Conservation (phyloP, 805 yeast species). For the Candida peoriensis region DNA sequence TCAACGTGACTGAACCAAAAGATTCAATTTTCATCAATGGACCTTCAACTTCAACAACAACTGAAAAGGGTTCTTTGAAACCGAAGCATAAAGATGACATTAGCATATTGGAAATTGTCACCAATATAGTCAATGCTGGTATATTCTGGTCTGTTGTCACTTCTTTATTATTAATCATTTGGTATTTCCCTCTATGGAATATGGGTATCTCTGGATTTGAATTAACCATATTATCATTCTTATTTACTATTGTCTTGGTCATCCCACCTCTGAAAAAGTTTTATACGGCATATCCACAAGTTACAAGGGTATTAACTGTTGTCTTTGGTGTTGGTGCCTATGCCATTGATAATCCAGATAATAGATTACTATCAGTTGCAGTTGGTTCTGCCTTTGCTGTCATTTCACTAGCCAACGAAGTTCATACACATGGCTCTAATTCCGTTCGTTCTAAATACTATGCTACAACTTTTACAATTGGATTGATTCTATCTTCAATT, state of each 20-base stretch:
- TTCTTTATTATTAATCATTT: constrained; percentile 76
- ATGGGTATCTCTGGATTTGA: constrained; percentile 98
- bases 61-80: constrained; percentile 32
- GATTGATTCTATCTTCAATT: constrained; percentile 68
- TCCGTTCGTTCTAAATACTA: constrained; percentile 23
- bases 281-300: constrained; percentile 41
- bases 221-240: constrained; percentile 51
- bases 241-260: constrained; percentile 54
- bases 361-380: constrained; percentile 60
- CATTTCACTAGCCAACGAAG: constrained; percentile 43
- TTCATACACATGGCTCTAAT: constrained; percentile 22
- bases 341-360: constrained; percentile 59
- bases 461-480: constrained; percentile 57
- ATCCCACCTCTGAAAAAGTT: constrained; percentile 39
- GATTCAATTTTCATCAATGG: constrained; percentile 33
- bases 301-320: constrained; percentile 51
- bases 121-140: constrained; percentile 57
- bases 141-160: constrained; percentile 84
- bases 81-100: constrained; percentile 21
- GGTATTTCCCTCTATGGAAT: constrained; percentile 98
- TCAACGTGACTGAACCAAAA: constrained; percentile 15
- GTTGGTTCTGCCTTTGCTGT: constrained; percentile 62
- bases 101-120: constrained; percentile 32
- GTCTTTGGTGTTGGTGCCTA: constrained; percentile 74
- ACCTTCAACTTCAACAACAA: constrained; percentile 62